Evolutionary conservation across 2,329 filamentous ascomycete genomes (phyloP).

Genomic region (Trematosphaeria pertusa): DNA sequence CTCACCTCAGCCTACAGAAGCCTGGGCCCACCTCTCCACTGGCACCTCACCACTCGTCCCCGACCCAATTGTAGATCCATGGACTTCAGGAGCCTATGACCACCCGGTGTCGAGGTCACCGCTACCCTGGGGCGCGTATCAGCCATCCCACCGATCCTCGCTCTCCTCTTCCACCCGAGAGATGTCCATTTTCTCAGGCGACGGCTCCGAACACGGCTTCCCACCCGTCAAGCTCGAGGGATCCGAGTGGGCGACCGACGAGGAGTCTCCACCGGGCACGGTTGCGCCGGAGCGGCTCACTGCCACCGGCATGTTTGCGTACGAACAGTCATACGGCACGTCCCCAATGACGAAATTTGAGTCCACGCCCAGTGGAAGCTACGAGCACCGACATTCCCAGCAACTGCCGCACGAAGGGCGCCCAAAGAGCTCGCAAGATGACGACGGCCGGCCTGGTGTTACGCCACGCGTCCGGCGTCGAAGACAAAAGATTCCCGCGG

Average conservation of each 20-base stretch:
- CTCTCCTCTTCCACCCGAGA: slow-evolving; percentile 40
- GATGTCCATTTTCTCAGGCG: slow-evolving; percentile 44
- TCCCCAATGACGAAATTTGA: slow-evolving; percentile 30
- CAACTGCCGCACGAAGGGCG: slow-evolving; percentile 20
- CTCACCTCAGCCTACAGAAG: slow-evolving; percentile 44
- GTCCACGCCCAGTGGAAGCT: slow-evolving; percentile 17
- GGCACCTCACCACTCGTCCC: slow-evolving; percentile 36
- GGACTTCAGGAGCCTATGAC: slow-evolving; percentile 42
- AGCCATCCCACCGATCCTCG: slow-evolving; percentile 44
- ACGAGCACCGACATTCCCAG: slow-evolving; percentile 16
- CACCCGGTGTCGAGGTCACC: slow-evolving; percentile 41
- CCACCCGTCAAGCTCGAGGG: slow-evolving; percentile 37
- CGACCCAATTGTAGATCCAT: slow-evolving; percentile 41
- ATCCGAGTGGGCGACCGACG: slow-evolving; percentile 34
- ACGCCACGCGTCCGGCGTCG: slow-evolving; percentile 18
- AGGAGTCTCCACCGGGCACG: slow-evolving; percentile 32
- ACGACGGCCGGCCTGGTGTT: slow-evolving; percentile 9
- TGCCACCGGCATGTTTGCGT: slow-evolving; percentile 25
- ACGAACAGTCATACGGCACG: slow-evolving; percentile 33
- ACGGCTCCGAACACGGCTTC: slow-evolving; percentile 36
- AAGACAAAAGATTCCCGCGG: slow-evolving; percentile 60
- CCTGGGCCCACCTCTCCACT: slow-evolving; percentile 39
- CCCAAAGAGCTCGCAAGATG: slow-evolving; percentile 19
- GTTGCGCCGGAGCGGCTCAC: slow-evolving; percentile 42
- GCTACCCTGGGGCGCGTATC: slow-evolving; percentile 36